Evolutionary conservation across 2,329 filamentous ascomycete genomes (phyloP), one percentile per base, ranked within the genome.

Genomic region (Knufia petricola): DNA sequence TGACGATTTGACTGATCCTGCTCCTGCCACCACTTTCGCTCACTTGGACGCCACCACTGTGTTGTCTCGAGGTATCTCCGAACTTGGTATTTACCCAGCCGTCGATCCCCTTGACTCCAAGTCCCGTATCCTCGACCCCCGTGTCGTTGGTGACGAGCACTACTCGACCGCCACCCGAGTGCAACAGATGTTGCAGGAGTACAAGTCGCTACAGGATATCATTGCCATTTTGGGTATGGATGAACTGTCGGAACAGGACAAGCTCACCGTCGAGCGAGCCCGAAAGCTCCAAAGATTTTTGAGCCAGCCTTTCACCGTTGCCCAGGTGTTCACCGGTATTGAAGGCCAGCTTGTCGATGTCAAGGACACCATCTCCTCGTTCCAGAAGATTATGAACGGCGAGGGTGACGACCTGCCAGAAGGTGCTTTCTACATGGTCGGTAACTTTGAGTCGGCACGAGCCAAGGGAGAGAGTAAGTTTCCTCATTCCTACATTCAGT

Each of bases 211-310:
- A 61, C 92, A 98, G 79, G 92, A 98, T 79, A 98, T 98, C 83
- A 95, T 95, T 79, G 92, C 92, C 74, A 98, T 98, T 88, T 76
- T 96, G 70, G 90, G 90, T 84, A 96, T 98, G 92, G 92, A 98
- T 74, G 92, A 98, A 73, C 77, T 98, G 75, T 96, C 92, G 59
- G 92, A 96, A 80, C 85, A 86, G 65, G 92, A 98, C 75, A 95
- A 98, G 85, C 83, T 98, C 66, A 96, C 92, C 64, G 92, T 98
- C 80, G 92, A 98, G 85, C 92, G 92, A 83, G 92, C 92, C 73
- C 90, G 92, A 79, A 96, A 96, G 82, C 84, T 98, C 70, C 92
- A 98, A 81, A 86, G 89, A 85, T 98, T 98, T 88, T 79, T 98
- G 79, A 87, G 81, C 74, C 92, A 98, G 81, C 92, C 92, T 69